Percentiles rank a stretch among this genome's conserved stretches.
These are phyloP conservation scores for Oehlia diaphana DNA, from an alignment of 192 early-diverging fungal species.

Conservation along the genomic window DNA sequence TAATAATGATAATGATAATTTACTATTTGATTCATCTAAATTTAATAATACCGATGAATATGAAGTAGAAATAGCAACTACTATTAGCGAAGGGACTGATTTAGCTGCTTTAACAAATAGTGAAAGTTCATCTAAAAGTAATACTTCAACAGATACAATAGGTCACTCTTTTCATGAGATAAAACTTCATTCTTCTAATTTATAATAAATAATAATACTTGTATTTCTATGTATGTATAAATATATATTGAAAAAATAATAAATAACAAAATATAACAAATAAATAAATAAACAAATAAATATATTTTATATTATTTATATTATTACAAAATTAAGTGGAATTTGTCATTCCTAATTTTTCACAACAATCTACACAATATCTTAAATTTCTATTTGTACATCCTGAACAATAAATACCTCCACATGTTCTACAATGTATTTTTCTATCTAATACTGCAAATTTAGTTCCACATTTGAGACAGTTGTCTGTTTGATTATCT, in stretches of 20 bases:
- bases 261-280: no score
- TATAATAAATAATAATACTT: background rate
- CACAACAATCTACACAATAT: slow-evolving; percentile 27
- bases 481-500: slow-evolving; percentile 47
- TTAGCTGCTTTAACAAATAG: background rate
- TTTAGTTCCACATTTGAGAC: slow-evolving; percentile 50
- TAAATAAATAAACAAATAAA: no score
- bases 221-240: no score
- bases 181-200: background rate
- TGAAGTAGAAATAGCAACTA: background rate
- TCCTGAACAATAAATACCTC: slow-evolving; percentile 50
- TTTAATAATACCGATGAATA: background rate
- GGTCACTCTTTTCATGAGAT: background rate
- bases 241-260: no score
- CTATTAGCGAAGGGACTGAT: background rate
- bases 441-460: slow-evolving; percentile 59
- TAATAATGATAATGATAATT: background rate
- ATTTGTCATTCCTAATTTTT: slow-evolving; percentile 4
- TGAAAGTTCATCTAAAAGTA: background rate
- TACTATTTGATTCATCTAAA: background rate
- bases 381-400: slow-evolving; percentile 33
- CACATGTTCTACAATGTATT: slow-evolving; percentile 54
- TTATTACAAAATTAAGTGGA: background rate
- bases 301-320: background rate
- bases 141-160: background rate